Evolutionary conservation across 2,329 filamentous ascomycete genomes (phyloP), one percentile per base, ranked within the genome.

Genomic region (Aspergillus glaucus): DNA sequence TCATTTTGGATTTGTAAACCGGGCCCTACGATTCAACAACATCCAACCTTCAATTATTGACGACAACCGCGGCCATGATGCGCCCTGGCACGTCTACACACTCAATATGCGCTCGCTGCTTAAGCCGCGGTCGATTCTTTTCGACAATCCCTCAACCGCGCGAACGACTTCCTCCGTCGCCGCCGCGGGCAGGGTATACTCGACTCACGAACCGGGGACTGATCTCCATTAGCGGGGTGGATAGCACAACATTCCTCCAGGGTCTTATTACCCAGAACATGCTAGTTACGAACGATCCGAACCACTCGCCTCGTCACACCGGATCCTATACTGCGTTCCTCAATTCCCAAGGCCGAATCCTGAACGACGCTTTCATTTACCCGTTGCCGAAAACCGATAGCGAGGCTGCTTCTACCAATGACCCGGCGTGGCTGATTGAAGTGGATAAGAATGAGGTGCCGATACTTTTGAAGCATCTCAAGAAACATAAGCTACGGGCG

Each of bases 311-410:
- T 46, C 61, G 58, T 47, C 62, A 52, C 3, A 69, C 73, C 0
- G 85, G 82, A 3, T 84, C 86, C 66, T 97, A 95, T 69, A 79
- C 86, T 6, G 88, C 84, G 0, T 95, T 98, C 62, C 76, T 98
- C 39, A 95, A 87, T 57, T 88, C 92, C 6, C 81, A 82, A 51
- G 93, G 93, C 39, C 81, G 91, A 49, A 79, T 98, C 8, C 74
- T 96, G 40, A 81, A 92, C 72, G 93, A 98, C 71, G 86, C 90
- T 46, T 95, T 97, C 68, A 77, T 98, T 43, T 96, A 95, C 74
- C 85, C 84, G 0, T 56, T 67, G 72, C 80, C 54, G 62, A 70
- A 42, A 62, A 48, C 60, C 46, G 47, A 59, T 17, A 58, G 52
- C 43, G 55, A 51, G 30, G 54, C 53, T 21, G 39, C 43, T 22